Percentiles rank a stretch among this genome's conserved stretches.
phyloP scores from a whole-genome alignment of 495 filamentous ascomycete genomes.

The Pyrenula aspistea region DNA sequence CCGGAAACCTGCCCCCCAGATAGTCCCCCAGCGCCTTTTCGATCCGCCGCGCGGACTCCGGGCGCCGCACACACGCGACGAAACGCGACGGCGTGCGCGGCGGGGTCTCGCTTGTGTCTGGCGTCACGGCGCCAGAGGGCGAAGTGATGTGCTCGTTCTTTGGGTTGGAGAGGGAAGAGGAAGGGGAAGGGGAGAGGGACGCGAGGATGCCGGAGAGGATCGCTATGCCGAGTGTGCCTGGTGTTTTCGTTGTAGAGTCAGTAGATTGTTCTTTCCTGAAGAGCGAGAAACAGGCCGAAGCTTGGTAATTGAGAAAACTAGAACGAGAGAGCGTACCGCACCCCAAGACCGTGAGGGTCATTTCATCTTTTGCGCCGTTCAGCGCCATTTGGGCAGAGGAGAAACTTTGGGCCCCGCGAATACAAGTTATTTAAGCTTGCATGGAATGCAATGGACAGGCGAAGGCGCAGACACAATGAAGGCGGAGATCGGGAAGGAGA shows the following conservation, averaged over 20 bases:
- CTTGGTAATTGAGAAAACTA: too few species aligned
- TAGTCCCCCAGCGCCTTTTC: conserved; percentile 42
- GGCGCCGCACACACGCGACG: conserved; percentile 61
- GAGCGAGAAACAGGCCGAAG: too few species aligned
- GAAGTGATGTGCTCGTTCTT: conserved; percentile 9
- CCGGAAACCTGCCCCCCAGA: conserved; percentile 9
- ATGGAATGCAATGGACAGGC: too few species aligned
- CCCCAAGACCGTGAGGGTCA: conserved; percentile 60
- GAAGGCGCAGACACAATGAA: too few species aligned
- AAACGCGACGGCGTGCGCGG: conserved; percentile 54
- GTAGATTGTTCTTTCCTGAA: too few species aligned
- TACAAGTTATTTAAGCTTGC: too few species aligned
- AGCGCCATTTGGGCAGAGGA: too few species aligned
- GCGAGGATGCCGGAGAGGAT: conserved; percentile 71
- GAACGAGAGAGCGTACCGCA: conserved; percentile 65
- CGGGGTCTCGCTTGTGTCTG: conserved; percentile 33
- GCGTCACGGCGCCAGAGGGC: conserved; percentile 34
- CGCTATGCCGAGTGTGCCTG: conserved; percentile 72
- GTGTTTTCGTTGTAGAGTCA: too few species aligned
- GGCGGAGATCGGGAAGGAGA: too few species aligned
- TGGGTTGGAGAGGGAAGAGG: conserved; percentile 11
- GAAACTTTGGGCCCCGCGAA: too few species aligned
- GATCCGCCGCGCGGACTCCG: conserved; percentile 50
- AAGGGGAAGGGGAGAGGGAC: conserved; percentile 44
- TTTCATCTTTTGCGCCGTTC: conserved; percentile 21